phyloP scores from a whole-genome alignment of 306 rosid species.

The Vicia villosa region DNA sequence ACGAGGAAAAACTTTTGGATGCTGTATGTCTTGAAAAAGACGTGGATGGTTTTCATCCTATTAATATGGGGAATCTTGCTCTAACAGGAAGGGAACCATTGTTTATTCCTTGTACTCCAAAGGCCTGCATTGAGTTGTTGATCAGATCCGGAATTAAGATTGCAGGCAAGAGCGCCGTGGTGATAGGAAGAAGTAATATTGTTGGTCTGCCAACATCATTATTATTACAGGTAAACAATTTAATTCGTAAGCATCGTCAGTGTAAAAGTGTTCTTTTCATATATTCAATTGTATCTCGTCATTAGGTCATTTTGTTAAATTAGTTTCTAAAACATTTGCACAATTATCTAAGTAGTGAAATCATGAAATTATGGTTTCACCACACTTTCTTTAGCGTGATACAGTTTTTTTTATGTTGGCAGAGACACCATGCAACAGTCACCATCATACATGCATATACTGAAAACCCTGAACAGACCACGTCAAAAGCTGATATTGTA shows the following conservation, averaged over 20 bases:
- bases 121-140: constrained; percentile 86
- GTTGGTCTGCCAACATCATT: constrained; percentile 87
- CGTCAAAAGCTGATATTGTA: constrained; percentile 82
- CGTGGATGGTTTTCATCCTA: constrained; percentile 92
- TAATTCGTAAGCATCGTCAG: not conserved
- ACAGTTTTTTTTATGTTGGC: constrained; percentile 26
- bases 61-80: constrained; percentile 85
- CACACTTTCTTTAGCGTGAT: not conserved
- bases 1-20: constrained; percentile 65
- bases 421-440: constrained; percentile 96
- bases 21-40: constrained; percentile 71
- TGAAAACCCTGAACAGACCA: constrained; percentile 64
- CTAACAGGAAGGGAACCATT: constrained; percentile 83
- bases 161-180: constrained; percentile 78
- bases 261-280: not conserved
- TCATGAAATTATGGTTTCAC: constrained; percentile 5
- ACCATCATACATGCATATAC: constrained; percentile 77
- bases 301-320: not conserved
- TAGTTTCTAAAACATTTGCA: not conserved
- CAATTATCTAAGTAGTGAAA: not conserved
- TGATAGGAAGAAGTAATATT: constrained; percentile 89
- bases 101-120: constrained; percentile 91
- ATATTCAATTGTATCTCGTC: not conserved
- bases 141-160: constrained; percentile 80
- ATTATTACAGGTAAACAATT: constrained; percentile 70